Evolutionary conservation across 139 green algal genomes (phyloP).

Genomic region (Closterium sp.): DNA sequence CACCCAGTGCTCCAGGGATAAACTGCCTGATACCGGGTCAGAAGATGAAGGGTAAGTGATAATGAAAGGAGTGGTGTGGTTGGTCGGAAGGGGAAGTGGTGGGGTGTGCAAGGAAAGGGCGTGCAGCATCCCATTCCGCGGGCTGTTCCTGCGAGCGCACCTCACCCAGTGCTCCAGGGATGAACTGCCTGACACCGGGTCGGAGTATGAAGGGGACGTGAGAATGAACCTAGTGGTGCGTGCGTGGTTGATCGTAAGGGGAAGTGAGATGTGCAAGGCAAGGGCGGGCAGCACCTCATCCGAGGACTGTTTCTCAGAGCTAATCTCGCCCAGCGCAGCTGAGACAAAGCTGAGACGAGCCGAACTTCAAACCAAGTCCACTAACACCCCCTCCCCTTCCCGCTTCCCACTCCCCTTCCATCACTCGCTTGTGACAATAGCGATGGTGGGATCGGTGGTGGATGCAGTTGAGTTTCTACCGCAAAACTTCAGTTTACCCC

Average conservation of each 20-base stretch:
- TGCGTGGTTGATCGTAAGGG: too few species aligned
- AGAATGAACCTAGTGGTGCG: too few species aligned
- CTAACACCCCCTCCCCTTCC: too few species aligned
- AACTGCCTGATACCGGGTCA: constrained; percentile 73
- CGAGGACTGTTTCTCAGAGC: constrained; percentile 91
- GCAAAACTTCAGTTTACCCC: too few species aligned
- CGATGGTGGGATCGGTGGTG: constrained; percentile 68
- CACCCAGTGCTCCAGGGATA: constrained; percentile 60
- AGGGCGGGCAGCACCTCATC: constrained; percentile 95
- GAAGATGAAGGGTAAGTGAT: constrained; percentile 64
- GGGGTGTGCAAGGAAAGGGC: constrained; percentile 56
- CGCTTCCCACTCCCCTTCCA: constrained; percentile 53
- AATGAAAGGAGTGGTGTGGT: too few species aligned
- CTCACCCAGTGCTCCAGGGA: constrained; percentile 67
- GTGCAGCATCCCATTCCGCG: constrained; percentile 99
- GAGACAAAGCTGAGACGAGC: too few species aligned
- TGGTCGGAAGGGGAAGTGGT: too few species aligned
- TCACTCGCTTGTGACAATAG: background rate
- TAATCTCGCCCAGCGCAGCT: constrained; percentile 77
- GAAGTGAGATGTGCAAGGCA: constrained; percentile 53
- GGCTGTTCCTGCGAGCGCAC: too few species aligned
- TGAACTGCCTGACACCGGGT: constrained; percentile 73
- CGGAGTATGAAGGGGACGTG: constrained; percentile 65
- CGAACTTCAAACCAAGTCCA: too few species aligned
- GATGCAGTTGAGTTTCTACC: constrained; percentile 61